Conservation (phyloP, 192 early-diverging fungal species). For the Endogone sp. region DNA sequence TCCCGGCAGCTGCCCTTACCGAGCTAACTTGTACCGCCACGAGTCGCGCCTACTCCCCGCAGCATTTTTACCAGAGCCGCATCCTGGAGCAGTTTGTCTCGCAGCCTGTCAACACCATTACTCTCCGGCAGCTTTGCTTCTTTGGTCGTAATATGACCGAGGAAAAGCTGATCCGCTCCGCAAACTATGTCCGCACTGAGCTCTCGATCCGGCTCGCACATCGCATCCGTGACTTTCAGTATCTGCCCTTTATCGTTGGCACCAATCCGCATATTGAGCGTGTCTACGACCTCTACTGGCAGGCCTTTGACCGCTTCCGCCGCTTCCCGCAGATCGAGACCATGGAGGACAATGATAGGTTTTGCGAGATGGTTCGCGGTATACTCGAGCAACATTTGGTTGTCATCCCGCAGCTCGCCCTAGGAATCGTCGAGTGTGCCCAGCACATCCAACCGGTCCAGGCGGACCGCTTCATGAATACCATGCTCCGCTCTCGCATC, state of each 20-base stretch:
- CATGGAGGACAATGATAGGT: conserved; percentile 77
- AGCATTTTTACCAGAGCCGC: conserved; percentile 89
- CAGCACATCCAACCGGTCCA: conserved; percentile 59
- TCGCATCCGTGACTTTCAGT: conserved; percentile 90
- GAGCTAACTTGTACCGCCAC: background rate
- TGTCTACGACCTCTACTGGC: conserved; percentile 90
- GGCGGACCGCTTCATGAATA: conserved; percentile 88
- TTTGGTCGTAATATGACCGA: conserved; percentile 86
- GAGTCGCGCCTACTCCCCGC: conserved; percentile 22
- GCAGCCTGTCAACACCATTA: conserved; percentile 79
- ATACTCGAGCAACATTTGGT: conserved; percentile 78
- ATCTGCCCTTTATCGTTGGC: conserved; percentile 90
- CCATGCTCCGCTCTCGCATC: conserved; percentile 85
- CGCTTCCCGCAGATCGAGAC: conserved; percentile 67
- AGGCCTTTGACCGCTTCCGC: conserved; percentile 83
- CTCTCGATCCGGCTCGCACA: conserved; percentile 91
- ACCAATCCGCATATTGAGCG: conserved; percentile 87
- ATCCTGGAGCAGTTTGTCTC: conserved; percentile 81
- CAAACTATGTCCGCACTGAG: conserved; percentile 90
- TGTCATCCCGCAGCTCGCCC: conserved; percentile 87
- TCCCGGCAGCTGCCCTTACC: background rate
- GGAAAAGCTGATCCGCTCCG: conserved; percentile 79
- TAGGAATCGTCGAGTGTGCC: conserved; percentile 82
- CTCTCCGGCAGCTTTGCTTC: conserved; percentile 86
- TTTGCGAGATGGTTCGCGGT: conserved; percentile 70